These are phyloP conservation scores for Blastobotrys capitulatus DNA, from an alignment of 1,139 yeast species.

Conservation along the genomic window DNA sequence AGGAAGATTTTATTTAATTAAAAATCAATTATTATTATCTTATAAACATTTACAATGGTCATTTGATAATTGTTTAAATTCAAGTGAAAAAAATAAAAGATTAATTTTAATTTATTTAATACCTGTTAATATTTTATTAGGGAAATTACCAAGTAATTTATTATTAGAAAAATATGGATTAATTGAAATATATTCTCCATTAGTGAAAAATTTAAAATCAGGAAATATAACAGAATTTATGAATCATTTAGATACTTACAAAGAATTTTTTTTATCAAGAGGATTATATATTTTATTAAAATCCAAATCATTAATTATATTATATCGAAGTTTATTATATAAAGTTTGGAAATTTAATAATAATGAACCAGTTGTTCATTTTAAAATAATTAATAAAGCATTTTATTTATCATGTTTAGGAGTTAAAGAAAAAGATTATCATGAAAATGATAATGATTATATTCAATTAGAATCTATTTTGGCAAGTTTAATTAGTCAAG, in stretches of 20 bases:
- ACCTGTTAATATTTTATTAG: slow-evolving; percentile 43
- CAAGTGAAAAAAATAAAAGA: slow-evolving; percentile 33
- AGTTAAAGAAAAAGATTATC: slow-evolving; percentile 1
- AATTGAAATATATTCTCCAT: slow-evolving; percentile 26
- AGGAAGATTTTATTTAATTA: slow-evolving; percentile 59
- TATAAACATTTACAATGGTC: slow-evolving; percentile 62
- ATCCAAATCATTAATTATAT: slow-evolving; percentile 25
- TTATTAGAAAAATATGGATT: slow-evolving; percentile 24
- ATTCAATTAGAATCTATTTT: slow-evolving; percentile 33
- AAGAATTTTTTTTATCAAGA: slow-evolving; percentile 25
- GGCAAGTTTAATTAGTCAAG: slow-evolving; percentile 33
- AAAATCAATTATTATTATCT: slow-evolving; percentile 52
- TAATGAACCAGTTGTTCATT: slow-evolving; percentile 1
- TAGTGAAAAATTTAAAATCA: slow-evolving; percentile 24
- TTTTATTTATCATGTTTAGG: too few species aligned
- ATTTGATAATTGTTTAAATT: slow-evolving; percentile 40
- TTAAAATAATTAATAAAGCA: neutral
- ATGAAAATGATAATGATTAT: slow-evolving; percentile 15
- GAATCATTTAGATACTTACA: slow-evolving; percentile 24
- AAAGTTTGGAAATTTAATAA: slow-evolving; percentile 13
- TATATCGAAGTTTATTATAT: slow-evolving; percentile 30
- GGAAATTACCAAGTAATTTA: slow-evolving; percentile 30
- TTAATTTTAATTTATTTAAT: slow-evolving; percentile 47
- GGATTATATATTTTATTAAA: slow-evolving; percentile 29
- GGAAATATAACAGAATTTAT: slow-evolving; percentile 28